phyloP scores from a whole-genome alignment of 257 asterid species.

The Rhazya stricta region DNA sequence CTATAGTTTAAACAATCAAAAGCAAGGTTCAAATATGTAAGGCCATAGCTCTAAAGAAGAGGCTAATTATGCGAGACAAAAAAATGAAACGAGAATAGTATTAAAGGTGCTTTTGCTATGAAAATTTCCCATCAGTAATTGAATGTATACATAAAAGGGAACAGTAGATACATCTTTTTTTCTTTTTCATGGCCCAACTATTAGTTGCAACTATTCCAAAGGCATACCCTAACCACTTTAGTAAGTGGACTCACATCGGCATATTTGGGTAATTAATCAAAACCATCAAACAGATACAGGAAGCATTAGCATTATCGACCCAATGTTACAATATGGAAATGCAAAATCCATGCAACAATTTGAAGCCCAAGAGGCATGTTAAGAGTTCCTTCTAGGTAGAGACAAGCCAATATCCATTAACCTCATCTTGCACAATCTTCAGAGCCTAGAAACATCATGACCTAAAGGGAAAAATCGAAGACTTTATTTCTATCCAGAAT shows the following conservation, averaged over 20 bases:
- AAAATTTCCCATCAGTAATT: background rate
- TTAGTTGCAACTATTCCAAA: background rate
- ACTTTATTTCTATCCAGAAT: too few species aligned
- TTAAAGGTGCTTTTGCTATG: background rate
- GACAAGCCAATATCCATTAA: too few species aligned
- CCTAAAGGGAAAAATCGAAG: too few species aligned
- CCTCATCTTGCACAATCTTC: background rate
- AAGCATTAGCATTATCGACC: background rate
- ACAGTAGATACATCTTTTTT: too few species aligned
- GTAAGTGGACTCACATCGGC: background rate
- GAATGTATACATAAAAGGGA: background rate
- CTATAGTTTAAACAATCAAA: background rate
- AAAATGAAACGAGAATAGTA: too few species aligned
- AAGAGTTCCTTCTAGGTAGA: background rate
- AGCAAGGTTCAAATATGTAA: background rate
- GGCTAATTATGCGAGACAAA: background rate
- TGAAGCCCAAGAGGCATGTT: background rate
- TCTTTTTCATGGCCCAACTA: background rate
- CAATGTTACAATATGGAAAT: background rate
- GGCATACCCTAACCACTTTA: background rate
- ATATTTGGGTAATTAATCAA: background rate
- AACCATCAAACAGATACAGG: background rate
- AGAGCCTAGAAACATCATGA: too few species aligned
- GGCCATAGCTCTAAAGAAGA: background rate
- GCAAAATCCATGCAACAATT: background rate